phyloP scores from a whole-genome alignment of 1,284 basidiomycete species.

The Hemileia vastatrix region DNA sequence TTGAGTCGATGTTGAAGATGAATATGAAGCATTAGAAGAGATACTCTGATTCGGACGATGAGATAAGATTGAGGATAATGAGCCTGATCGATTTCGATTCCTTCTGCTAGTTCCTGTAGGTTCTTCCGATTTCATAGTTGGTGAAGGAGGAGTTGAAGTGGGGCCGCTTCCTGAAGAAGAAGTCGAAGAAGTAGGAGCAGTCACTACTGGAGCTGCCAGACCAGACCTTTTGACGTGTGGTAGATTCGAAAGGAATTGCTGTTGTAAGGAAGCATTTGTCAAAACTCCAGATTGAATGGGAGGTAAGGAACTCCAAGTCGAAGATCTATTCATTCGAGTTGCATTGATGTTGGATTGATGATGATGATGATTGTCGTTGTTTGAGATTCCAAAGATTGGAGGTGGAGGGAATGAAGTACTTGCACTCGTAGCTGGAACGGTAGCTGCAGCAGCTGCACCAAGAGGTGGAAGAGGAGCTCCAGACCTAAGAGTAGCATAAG shows the following conservation, averaged over 20 bases:
- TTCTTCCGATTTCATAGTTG: not conserved
- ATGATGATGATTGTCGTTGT: not conserved
- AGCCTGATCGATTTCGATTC: constrained; percentile 28
- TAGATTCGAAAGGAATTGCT: not conserved
- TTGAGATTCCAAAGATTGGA: not conserved
- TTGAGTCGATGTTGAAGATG: not conserved
- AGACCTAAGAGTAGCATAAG: constrained; percentile 30
- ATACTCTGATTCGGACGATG: not conserved
- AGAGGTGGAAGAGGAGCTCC: constrained; percentile 27
- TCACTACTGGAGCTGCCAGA: not conserved
- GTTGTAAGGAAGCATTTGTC: not conserved
- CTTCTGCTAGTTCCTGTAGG: not conserved
- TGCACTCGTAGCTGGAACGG: constrained; percentile 23
- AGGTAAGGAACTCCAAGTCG: not conserved
- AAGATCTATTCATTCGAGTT: not conserved
- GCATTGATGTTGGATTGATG: not conserved
- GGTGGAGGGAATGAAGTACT: not conserved
- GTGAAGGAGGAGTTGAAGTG: not conserved
- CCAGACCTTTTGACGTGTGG: not conserved
- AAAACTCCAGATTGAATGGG: not conserved
- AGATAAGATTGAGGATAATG: constrained; percentile 28
- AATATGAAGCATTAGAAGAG: too few relatives aligned
- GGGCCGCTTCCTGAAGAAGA: not conserved
- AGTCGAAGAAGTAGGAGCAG: not conserved
- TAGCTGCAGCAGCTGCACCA: constrained; percentile 17